Conservation (phyloP, 2,329 filamentous ascomycete genomes). For the Ilyonectria mors-panacis region DNA sequence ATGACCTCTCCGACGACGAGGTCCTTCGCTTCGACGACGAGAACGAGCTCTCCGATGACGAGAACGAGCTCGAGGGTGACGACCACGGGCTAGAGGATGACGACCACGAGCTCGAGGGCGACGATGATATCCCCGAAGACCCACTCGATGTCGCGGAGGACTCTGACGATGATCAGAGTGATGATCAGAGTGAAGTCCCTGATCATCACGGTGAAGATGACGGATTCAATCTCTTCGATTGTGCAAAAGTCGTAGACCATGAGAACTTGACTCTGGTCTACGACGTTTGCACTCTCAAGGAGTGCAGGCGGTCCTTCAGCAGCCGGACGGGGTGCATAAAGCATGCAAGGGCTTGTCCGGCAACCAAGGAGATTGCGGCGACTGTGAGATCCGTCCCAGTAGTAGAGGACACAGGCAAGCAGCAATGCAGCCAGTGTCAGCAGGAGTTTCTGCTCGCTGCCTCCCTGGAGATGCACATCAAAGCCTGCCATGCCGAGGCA, state of each 20-base stretch:
- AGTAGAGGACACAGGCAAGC: slow-evolving; percentile 2
- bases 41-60: too few species aligned
- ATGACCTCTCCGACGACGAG: too few species aligned
- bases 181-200: slow-evolving; percentile 5
- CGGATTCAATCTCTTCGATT: slow-evolving; percentile 9
- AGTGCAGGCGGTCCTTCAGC: not conserved
- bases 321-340: slow-evolving; percentile 6
- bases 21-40: too few species aligned
- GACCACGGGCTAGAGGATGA: too few species aligned
- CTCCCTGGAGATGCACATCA: not conserved
- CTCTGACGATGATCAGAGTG: slow-evolving; percentile 7
- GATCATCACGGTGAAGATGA: slow-evolving; percentile 5
- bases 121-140: too few species aligned
- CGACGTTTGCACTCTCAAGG: not conserved
- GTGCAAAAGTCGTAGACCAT: slow-evolving; percentile 5
- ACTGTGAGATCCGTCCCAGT: slow-evolving; percentile 2
- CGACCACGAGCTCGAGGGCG: too few species aligned
- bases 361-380: slow-evolving; percentile 9
- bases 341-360: slow-evolving; percentile 8
- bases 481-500: too few species aligned
- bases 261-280: slow-evolving; percentile 6
- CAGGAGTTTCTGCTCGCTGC: slow-evolving; percentile 5
- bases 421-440: slow-evolving; percentile 8
- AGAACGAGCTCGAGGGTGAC: too few species aligned
- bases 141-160: not conserved